phyloP scores from a whole-genome alignment of 805 yeast species.

The Candida xyloterini region DNA sequence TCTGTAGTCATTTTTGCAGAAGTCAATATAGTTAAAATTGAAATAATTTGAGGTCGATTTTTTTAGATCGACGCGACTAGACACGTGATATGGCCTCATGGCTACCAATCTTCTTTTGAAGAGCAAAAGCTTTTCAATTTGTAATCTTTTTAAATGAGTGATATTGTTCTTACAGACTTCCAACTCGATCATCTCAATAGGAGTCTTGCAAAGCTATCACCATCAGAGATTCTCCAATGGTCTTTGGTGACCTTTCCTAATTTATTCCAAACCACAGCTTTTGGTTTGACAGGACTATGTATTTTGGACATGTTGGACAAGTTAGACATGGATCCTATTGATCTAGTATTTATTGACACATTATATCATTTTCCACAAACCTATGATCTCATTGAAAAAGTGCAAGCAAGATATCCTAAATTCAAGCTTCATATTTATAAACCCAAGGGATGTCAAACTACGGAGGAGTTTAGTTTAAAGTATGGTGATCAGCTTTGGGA shows the following conservation, averaged over 20 bases:
- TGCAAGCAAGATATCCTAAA: slow-evolving; percentile 54
- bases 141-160: slow-evolving; percentile 1
- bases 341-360: slow-evolving; percentile 84
- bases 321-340: slow-evolving; percentile 46
- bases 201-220: slow-evolving; percentile 51
- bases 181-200: slow-evolving; percentile 67
- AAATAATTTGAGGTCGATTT: no score
- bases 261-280: slow-evolving; percentile 88
- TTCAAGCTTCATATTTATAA: slow-evolving; percentile 59
- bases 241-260: slow-evolving; percentile 78
- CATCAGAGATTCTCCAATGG: slow-evolving; percentile 80
- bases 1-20: slow-evolving; percentile 31
- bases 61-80: slow-evolving; percentile 8
- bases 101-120: slow-evolving; percentile 1
- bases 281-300: slow-evolving; percentile 89
- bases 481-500: slow-evolving; percentile 86
- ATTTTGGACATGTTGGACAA: slow-evolving; percentile 79
- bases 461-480: slow-evolving; percentile 57
- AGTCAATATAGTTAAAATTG: background rate
- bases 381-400: slow-evolving; percentile 59
- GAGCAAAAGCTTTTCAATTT: background rate
- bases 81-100: slow-evolving; percentile 8
- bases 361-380: slow-evolving; percentile 96
- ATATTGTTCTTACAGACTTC: slow-evolving; percentile 18
- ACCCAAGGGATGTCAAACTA: slow-evolving; percentile 58